These are phyloP conservation scores for Xylaria bambusicola DNA, from an alignment of 495 filamentous ascomycete genomes.

Conservation along the genomic window DNA sequence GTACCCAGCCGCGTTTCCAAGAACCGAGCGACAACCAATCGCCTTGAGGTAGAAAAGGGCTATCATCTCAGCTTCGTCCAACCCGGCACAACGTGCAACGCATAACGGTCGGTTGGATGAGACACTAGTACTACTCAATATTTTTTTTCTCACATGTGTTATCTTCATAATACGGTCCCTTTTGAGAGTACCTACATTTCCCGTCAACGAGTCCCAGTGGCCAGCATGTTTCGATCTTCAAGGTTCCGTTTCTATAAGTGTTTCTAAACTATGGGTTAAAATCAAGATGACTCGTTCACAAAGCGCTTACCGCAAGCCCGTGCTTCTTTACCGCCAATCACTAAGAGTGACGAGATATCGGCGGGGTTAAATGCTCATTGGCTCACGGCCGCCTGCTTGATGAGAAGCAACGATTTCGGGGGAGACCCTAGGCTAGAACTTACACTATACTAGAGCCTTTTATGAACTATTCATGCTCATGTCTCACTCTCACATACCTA, in stretches of 20 bases:
- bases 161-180: conserved; percentile 4
- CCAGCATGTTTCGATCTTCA: conserved; percentile 4
- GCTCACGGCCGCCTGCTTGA: conserved; percentile 14
- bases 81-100: conserved; percentile 27
- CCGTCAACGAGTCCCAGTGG: neutral
- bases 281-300: conserved; percentile 27
- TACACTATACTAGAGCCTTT: conserved; percentile 25
- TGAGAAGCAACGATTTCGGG: conserved; percentile 18
- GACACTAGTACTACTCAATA: conserved; percentile 13
- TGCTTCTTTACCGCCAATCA: conserved; percentile 32
- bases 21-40: neutral
- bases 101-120: conserved; percentile 19
- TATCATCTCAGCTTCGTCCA: conserved; percentile 27
- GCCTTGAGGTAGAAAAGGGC: conserved; percentile 13
- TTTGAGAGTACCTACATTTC: neutral
- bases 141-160: conserved; percentile 19
- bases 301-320: conserved; percentile 33
- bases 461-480: neutral
- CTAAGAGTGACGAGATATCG: conserved; percentile 26
- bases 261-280: conserved; percentile 22
- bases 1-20: neutral
- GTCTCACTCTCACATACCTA: neutral
- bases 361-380: conserved; percentile 27
- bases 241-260: conserved; percentile 18
- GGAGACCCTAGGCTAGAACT: conserved; percentile 26